Evolutionary conservation across 2,329 filamentous ascomycete species (phyloP), one percentile per base, ranked within the genome.

Genomic region (Fusarium continuum): DNA sequence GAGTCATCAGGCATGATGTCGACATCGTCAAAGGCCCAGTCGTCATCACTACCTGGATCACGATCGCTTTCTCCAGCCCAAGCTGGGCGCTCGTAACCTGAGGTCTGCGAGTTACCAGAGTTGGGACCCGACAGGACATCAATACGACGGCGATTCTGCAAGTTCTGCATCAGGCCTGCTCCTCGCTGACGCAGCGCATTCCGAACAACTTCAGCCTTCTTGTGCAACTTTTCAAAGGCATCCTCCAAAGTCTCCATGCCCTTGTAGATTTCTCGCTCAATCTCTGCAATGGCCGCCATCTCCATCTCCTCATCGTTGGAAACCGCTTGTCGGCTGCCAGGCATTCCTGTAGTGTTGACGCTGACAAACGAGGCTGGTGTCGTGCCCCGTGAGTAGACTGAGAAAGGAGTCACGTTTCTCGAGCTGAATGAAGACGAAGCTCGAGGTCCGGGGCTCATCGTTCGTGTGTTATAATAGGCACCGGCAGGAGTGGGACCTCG

Each of bases 191-290:
- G 89, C 6, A 98, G 82, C 1, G 89, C 86, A 19, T 86, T 88
- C 6, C 94, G 88, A 14, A 97, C 91, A 16, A 83, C 77, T 77
- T 97, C 93, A 3, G 94, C 94, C 71, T 89, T 90, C 66, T 87
- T 85, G 73, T 98, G 94, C n/a, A 98, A 82, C 23, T 87, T 88
- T 78, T 98, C 94, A 69, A 98, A 97, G 0, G 93, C 93, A 72
- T 97, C 92, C 76, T 98, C 94, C 20, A 98, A 84, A 0, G 88
- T 88, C 77, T 98, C 94, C 94, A 98, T 98, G 61, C 93, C 92
- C 28, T 88, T 84, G 77, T 94, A 97, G 55, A 98, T 96, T 72
- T 97, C 92, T 7, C 93, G 88, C 77, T 98, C 94, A 32, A 97
- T 88, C 77, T 97, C 94, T 8, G 92, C 92, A 6, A 97, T 83